Percentiles rank a stretch among this genome's conserved stretches.
phyloP scores from a whole-genome alignment of 176 grass and related monocot genomes.

The Zoysia japonica region DNA sequence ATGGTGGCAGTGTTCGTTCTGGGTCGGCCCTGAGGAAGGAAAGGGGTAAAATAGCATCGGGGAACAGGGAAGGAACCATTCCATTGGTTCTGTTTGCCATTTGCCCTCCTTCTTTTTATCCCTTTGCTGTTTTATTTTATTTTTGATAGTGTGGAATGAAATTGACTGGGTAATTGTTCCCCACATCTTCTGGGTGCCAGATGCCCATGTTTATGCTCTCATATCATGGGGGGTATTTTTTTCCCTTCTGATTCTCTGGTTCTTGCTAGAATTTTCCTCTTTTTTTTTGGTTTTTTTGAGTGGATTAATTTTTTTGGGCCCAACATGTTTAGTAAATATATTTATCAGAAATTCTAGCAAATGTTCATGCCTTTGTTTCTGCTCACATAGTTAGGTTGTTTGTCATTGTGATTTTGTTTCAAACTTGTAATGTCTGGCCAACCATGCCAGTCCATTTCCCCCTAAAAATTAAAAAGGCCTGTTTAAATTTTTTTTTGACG shows the following conservation, averaged over 20 bases:
- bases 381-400: too few species aligned
- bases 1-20: constrained; percentile 37
- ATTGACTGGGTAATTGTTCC: constrained; percentile 32
- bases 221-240: not conserved
- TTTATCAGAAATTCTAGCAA: too few species aligned
- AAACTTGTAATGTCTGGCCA: too few species aligned
- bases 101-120: not conserved
- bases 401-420: too few species aligned
- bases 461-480: too few species aligned
- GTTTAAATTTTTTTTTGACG: too few species aligned
- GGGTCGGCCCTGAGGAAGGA: constrained; percentile 18
- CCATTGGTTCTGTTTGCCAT: not conserved
- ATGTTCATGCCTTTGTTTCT: too few species aligned
- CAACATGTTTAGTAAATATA: too few species aligned
- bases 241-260: not conserved
- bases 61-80: constrained; percentile 24
- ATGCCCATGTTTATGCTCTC: constrained; percentile 36
- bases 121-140: not conserved
- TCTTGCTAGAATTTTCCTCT: not conserved
- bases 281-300: not conserved
- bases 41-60: constrained; percentile 45
- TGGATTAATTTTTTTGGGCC: not conserved
- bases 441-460: too few species aligned
- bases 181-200: constrained; percentile 31
- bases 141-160: constrained; percentile 18